Conservation (phyloP, 768 basidiomycete genomes). For the Mycena latifolia region DNA sequence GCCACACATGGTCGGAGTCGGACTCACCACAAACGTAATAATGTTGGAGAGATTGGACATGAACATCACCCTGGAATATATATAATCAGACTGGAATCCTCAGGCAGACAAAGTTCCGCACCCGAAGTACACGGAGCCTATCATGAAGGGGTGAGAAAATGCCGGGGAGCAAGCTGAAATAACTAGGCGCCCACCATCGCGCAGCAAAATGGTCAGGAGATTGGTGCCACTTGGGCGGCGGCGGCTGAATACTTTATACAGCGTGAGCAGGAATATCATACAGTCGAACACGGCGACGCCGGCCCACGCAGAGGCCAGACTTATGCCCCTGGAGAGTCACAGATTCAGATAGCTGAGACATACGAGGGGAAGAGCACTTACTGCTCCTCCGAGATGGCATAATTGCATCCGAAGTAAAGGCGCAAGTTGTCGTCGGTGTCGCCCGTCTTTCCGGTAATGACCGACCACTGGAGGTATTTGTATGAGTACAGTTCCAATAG, state of each 20-base stretch:
- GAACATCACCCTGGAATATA: slow-evolving; percentile 22
- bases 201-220: slow-evolving; percentile 25
- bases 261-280: slow-evolving; percentile 30
- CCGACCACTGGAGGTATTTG: slow-evolving; percentile 21
- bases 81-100: too few species aligned
- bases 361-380: not conserved
- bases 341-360: not conserved
- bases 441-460: slow-evolving; percentile 6
- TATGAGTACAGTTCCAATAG: not conserved
- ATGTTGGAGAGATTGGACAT: slow-evolving; percentile 29
- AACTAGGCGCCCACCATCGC: slow-evolving; percentile 26
- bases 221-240: not conserved
- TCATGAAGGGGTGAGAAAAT: not conserved
- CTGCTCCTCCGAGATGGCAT: slow-evolving; percentile 13
- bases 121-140: slow-evolving; percentile 32
- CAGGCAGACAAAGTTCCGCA: not conserved
- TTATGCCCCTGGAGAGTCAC: not conserved
- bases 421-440: not conserved
- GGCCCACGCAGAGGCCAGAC: slow-evolving; percentile 26
- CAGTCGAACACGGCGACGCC: slow-evolving; percentile 29
- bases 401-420: slow-evolving; percentile 27
- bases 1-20: too few species aligned
- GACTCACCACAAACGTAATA: slow-evolving; percentile 29
- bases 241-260: slow-evolving; percentile 18
- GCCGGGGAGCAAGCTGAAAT: too few species aligned